Evolutionary conservation across 2,329 filamentous ascomycete genomes (phyloP).

Genomic region (Aspergillus flavus): DNA sequence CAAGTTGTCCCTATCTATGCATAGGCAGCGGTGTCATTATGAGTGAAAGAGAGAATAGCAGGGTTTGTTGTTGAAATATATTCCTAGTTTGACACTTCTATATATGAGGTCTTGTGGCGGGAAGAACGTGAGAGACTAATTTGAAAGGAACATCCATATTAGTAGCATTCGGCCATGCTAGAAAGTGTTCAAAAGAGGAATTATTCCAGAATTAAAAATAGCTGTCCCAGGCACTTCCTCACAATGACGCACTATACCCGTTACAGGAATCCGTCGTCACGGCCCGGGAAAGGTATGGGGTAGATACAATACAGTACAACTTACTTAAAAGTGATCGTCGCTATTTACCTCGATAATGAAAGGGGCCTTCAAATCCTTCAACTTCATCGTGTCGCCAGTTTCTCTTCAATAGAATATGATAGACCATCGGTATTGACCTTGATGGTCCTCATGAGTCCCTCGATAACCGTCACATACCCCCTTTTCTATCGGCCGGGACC

Average conservation of each 20-base stretch:
- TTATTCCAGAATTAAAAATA: too few species aligned
- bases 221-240: too few species aligned
- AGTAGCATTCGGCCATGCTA: not conserved
- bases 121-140: not conserved
- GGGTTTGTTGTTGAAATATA: not conserved
- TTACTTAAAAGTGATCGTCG: slow-evolving; percentile 3
- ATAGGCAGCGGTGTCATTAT: too few species aligned
- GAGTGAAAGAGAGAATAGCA: too few species aligned
- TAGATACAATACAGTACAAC: not conserved
- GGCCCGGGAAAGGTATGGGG: not conserved
- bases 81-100: not conserved
- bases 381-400: not conserved
- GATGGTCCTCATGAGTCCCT: slow-evolving; percentile 24
- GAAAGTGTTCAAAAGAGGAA: not conserved
- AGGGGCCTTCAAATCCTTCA: not conserved
- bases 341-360: slow-evolving; percentile 3
- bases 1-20: too few species aligned
- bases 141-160: not conserved
- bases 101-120: not conserved
- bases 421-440: not conserved
- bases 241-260: not conserved
- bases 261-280: not conserved
- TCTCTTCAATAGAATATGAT: slow-evolving; percentile 2
- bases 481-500: slow-evolving; percentile 25
- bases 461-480: slow-evolving; percentile 19